phyloP scores from a whole-genome alignment of 2,329 filamentous ascomycete genomes.

The Claviceps africana region DNA sequence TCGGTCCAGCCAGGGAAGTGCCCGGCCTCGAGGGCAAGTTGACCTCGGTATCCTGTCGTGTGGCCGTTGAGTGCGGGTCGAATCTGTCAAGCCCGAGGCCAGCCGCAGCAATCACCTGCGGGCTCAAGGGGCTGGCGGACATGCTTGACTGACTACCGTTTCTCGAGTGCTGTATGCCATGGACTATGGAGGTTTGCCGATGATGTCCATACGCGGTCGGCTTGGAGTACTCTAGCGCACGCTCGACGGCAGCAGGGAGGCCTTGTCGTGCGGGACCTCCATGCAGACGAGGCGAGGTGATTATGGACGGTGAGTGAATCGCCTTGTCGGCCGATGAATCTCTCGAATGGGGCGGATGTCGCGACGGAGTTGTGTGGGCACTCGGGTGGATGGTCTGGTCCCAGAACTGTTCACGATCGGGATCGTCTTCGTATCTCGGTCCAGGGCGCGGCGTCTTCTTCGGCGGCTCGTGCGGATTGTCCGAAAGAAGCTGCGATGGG shows the following conservation, averaged over 20 bases:
- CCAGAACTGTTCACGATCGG: conserved; percentile 36
- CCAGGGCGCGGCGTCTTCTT: conserved; percentile 38
- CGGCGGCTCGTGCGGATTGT: conserved; percentile 36
- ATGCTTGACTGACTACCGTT: conserved; percentile 78
- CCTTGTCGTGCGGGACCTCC: conserved; percentile 26
- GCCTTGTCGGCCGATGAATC: conserved; percentile 45
- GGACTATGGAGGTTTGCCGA: conserved; percentile 90
- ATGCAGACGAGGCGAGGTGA: conserved; percentile 14
- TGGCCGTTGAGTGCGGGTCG: conserved; percentile 33
- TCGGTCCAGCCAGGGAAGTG: conserved; percentile 32
- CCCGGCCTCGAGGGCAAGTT: conserved; percentile 26
- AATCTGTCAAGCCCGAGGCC: conserved; percentile 41
- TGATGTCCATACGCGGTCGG: conserved; percentile 63
- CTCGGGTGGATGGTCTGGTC: conserved; percentile 36
- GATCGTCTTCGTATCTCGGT: conserved; percentile 38
- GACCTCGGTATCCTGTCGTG: conserved; percentile 31
- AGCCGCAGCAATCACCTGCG: conserved; percentile 65
- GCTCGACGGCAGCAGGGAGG: conserved; percentile 29
- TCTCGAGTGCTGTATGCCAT: conserved; percentile 84
- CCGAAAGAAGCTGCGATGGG: conserved; percentile 46
- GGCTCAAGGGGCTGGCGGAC: conserved; percentile 72
- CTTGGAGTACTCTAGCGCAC: conserved; percentile 43
- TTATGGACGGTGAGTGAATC: conserved; percentile 14
- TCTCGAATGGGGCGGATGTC: conserved; percentile 36
- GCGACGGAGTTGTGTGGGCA: conserved; percentile 23